phyloP scores from a whole-genome alignment of 176 grass and related monocot species.

The Carex littledalei region DNA sequence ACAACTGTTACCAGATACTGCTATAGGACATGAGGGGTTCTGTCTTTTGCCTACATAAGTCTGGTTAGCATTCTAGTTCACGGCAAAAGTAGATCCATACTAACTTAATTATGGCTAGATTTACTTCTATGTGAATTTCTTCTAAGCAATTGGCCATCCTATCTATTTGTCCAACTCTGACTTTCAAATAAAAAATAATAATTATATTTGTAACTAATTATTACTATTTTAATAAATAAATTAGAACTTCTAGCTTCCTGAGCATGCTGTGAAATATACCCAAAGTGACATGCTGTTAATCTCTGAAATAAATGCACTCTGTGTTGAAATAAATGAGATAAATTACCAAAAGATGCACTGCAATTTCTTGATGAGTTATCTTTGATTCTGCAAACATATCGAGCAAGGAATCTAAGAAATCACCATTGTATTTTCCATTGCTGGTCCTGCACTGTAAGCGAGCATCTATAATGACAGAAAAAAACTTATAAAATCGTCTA shows the following conservation, averaged over 20 bases:
- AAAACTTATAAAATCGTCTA: neutral
- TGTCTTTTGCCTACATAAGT: no score
- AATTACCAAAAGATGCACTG: neutral
- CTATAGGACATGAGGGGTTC: no score
- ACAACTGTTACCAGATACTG: no score
- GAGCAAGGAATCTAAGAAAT: conserved; percentile 37
- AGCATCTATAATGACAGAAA: conserved; percentile 10
- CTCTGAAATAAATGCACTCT: neutral
- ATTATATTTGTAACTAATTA: no score
- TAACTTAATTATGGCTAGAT: no score
- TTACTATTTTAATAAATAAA: no score
- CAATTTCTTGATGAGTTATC: neutral
- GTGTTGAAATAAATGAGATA: neutral
- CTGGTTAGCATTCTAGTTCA: no score
- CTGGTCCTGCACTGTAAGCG: neutral
- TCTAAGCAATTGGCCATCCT: no score
- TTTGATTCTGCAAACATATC: conserved; percentile 8
- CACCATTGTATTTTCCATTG: neutral
- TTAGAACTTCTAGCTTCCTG: neutral
- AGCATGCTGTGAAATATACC: neutral
- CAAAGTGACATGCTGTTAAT: neutral
- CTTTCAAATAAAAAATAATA: no score
- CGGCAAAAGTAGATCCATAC: no score
- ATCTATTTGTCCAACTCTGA: no score
- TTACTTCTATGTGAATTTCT: no score